Evolutionary conservation across 2,329 filamentous ascomycete species (phyloP).

Genomic region (Stromatinia cepivora): DNA sequence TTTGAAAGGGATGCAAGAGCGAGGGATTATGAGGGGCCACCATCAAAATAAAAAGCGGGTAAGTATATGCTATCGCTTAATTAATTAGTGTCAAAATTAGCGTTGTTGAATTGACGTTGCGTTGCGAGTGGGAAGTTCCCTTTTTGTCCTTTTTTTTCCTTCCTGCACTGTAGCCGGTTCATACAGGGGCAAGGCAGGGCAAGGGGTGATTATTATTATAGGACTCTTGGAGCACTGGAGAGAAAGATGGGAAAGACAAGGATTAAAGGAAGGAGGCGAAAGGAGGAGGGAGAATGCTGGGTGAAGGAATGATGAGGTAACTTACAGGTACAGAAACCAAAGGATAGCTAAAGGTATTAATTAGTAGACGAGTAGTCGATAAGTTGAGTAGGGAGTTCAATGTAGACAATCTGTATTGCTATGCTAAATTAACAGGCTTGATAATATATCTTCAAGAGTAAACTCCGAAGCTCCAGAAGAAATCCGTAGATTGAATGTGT

Average conservation of each 20-base stretch:
- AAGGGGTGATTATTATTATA: not conserved
- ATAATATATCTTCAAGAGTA: not conserved
- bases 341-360: not conserved
- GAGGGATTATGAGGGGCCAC: conserved; percentile 8
- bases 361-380: not conserved
- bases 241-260: conserved; percentile 9
- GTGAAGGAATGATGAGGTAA: not conserved
- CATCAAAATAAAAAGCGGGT: not conserved
- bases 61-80: conserved; percentile 14
- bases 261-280: conserved; percentile 5
- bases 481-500: not conserved
- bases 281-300: not conserved
- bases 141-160: not conserved
- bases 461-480: not conserved
- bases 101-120: conserved; percentile 15
- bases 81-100: not conserved
- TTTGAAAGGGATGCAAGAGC: not conserved
- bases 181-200: not conserved
- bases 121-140: not conserved
- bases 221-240: conserved; percentile 8
- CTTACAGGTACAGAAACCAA: not conserved
- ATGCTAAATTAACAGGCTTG: not conserved
- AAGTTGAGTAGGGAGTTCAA: not conserved
- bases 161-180: conserved; percentile 1
- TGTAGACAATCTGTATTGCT: not conserved